A percentile compares a stretch with the other conserved stretches of the same genome.
These are phyloP conservation scores for Schwanniomyces occidentalis DNA, from an alignment of 805 yeast species.

Conservation along the genomic window DNA sequence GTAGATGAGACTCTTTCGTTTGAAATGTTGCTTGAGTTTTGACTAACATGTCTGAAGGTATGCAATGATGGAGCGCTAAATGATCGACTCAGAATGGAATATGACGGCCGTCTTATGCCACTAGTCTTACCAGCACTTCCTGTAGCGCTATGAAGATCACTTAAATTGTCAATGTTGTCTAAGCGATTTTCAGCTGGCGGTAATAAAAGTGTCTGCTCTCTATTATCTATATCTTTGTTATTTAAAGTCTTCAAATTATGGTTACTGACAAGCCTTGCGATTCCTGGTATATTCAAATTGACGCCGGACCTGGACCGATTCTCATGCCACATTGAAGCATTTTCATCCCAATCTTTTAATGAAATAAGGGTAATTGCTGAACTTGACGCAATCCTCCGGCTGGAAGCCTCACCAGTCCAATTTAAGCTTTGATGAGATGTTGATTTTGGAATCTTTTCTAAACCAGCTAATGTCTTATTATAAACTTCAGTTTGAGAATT, in stretches of 20 bases:
- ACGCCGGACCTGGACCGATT: constrained; percentile 22
- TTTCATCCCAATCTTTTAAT: constrained; percentile 33
- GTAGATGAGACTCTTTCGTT: no score
- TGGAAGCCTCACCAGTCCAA: constrained; percentile 2
- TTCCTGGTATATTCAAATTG: constrained; percentile 17
- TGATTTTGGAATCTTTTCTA: constrained; percentile 27
- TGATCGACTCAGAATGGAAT: constrained; percentile 25
- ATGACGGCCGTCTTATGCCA: constrained; percentile 5
- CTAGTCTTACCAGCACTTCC: not conserved
- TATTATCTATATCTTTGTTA: not conserved
- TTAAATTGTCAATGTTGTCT: constrained; percentile 29
- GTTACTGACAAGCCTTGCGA: constrained; percentile 19
- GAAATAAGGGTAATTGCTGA: constrained; percentile 21
- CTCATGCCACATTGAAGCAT: constrained; percentile 23
- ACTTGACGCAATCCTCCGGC: not conserved
- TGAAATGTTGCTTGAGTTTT: constrained; percentile 1
- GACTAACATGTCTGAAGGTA: constrained; percentile 30
- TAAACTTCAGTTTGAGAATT: no score
- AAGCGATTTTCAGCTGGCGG: constrained; percentile 12
- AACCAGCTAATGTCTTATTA: constrained; percentile 18
- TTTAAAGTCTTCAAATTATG: constrained; percentile 8
- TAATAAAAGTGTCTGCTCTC: no score
- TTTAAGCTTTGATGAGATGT: constrained; percentile 7
- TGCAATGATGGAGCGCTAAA: constrained; percentile 43
- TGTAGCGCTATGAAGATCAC: constrained; percentile 20